Evolutionary conservation across 441 rosid genomes (phyloP).

Genomic region (Aleurites moluccanus): DNA sequence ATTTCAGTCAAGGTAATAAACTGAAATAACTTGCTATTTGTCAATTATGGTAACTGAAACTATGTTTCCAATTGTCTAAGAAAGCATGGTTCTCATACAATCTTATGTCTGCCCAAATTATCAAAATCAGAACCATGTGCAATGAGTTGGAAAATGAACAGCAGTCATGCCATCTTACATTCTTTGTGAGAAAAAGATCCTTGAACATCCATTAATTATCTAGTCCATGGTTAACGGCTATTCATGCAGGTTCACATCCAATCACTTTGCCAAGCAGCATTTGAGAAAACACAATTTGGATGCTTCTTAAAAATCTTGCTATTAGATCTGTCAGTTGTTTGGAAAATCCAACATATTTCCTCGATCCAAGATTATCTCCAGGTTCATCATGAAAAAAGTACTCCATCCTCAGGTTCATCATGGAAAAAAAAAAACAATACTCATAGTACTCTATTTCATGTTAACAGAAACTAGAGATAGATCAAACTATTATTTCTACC

Average conservation of each 20-base stretch:
- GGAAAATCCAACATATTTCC: conserved; percentile 1
- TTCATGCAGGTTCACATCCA: neutral
- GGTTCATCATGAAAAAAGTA: neutral
- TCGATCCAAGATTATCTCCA: neutral
- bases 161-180: neutral
- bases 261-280: neutral
- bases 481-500: neutral
- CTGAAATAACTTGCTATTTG: neutral
- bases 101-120: neutral
- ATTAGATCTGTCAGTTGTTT: neutral
- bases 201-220: neutral
- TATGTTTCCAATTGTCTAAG: neutral
- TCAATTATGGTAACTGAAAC: neutral
- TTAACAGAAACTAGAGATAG: neutral
- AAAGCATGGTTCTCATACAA: neutral
- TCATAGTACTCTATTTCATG: neutral
- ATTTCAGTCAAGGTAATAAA: neutral
- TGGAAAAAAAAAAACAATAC: neutral
- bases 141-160: neutral
- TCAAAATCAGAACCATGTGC: neutral
- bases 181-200: neutral
- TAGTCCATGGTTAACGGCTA: neutral
- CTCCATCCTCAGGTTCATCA: neutral
- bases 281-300: neutral
- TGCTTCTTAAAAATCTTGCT: neutral